Percentiles rank a stretch among this genome's conserved stretches.
These are phyloP conservation scores for Ogataea nakhonphanomensis DNA, from an alignment of 805 yeast genomes.

Conservation along the genomic window DNA sequence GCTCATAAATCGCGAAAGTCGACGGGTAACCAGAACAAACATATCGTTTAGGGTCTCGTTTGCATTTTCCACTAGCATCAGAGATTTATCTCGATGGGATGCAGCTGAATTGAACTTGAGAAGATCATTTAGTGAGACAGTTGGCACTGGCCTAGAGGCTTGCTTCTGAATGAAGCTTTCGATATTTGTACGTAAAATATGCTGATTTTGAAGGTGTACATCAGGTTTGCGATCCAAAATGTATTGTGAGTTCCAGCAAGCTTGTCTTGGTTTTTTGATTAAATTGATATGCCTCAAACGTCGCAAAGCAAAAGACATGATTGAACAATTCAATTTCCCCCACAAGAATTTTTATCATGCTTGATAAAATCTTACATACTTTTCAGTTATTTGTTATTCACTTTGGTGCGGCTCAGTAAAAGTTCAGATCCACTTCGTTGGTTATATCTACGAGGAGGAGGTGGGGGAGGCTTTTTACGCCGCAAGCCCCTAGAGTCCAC, in stretches of 20 bases:
- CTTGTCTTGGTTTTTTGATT: background rate
- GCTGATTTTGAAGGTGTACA: slow-evolving; percentile 13
- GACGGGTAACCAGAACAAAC: slow-evolving; percentile 61
- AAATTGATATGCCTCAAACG: background rate
- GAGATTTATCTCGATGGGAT: slow-evolving; percentile 29
- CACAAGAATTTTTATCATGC: background rate
- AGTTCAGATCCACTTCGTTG: slow-evolving; percentile 16
- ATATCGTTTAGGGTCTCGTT: slow-evolving; percentile 55
- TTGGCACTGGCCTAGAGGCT: slow-evolving; percentile 50
- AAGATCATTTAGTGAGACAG: slow-evolving; percentile 49
- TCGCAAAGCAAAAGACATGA: slow-evolving; percentile 2
- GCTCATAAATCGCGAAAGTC: slow-evolving; percentile 65
- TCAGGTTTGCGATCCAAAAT: slow-evolving; percentile 1
- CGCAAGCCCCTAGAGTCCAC: slow-evolving; percentile 12
- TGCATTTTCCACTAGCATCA: slow-evolving; percentile 41
- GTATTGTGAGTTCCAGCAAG: background rate
- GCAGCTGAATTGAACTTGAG: slow-evolving; percentile 40
- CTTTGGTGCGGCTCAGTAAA: slow-evolving; percentile 19
- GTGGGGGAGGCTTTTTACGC: slow-evolving; percentile 24
- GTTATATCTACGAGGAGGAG: slow-evolving; percentile 18
- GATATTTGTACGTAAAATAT: slow-evolving; percentile 28
- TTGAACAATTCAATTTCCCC: background rate
- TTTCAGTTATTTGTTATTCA: slow-evolving; percentile 1
- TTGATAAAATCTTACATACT: background rate
- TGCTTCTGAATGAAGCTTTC: slow-evolving; percentile 58